Evolutionary conservation across 108 stramenopile genomes (phyloP).

Genomic region (Cylindrotheca fusiformis): DNA sequence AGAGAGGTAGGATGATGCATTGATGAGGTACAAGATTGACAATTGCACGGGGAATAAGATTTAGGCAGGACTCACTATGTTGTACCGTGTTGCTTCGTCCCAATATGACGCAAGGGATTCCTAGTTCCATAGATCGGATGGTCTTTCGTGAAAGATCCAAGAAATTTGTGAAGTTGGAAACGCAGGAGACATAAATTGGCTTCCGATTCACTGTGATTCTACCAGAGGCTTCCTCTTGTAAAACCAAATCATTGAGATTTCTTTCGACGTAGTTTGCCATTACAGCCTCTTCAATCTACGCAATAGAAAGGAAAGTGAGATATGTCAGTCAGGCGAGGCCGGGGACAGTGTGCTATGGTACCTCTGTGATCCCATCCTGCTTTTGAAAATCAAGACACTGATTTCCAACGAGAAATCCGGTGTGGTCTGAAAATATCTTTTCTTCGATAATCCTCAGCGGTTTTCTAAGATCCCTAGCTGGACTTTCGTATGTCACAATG

Average conservation of each 20-base stretch:
- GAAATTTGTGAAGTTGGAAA: constrained; percentile 87
- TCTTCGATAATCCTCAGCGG: constrained; percentile 64
- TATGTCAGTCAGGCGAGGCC: neutral
- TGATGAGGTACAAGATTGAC: no score
- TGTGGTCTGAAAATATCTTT: constrained; percentile 55
- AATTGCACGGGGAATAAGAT: no score
- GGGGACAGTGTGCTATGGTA: no score
- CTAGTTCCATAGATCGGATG: constrained; percentile 70
- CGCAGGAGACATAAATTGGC: constrained; percentile 71
- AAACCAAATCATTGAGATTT: constrained; percentile 73
- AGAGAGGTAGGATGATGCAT: no score
- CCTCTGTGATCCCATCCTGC: constrained; percentile 89
- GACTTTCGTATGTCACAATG: constrained; percentile 53
- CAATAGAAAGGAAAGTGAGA: no score
- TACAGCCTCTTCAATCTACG: constrained; percentile 77
- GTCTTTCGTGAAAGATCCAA: constrained; percentile 86
- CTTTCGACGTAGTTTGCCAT: constrained; percentile 81
- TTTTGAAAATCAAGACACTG: constrained; percentile 83
- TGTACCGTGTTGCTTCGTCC: constrained; percentile 71
- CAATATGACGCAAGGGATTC: constrained; percentile 74
- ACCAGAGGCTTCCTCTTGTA: constrained; percentile 55
- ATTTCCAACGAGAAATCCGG: constrained; percentile 76
- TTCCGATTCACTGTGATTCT: constrained; percentile 50
- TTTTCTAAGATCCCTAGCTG: constrained; percentile 51
- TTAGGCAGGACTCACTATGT: no score